phyloP scores from a whole-genome alignment of 1,284 basidiomycete species.

The Leucoagaricus sp. region DNA sequence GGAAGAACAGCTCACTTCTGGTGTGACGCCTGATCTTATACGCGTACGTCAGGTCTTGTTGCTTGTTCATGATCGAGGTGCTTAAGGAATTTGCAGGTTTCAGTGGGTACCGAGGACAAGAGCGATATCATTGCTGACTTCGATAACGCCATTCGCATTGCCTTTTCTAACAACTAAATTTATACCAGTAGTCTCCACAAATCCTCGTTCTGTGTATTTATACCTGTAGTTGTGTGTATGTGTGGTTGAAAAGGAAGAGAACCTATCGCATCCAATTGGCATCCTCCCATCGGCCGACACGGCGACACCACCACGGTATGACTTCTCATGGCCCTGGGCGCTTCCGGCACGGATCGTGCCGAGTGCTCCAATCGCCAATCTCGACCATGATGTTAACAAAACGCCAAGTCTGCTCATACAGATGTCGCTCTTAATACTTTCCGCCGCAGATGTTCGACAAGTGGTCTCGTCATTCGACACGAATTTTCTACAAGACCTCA shows the following conservation, averaged over 20 bases:
- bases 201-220: not conserved
- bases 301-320: too few species aligned
- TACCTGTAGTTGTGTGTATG: too few species aligned
- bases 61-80: not conserved
- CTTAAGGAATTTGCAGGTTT: conserved; percentile 22
- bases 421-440: conserved; percentile 55
- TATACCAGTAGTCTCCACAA: not conserved
- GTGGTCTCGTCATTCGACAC: conserved; percentile 43
- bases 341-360: too few species aligned
- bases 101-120: conserved; percentile 84
- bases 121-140: conserved; percentile 88
- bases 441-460: conserved; percentile 48
- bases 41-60: conserved; percentile 31
- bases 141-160: conserved; percentile 54
- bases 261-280: too few species aligned
- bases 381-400: not conserved
- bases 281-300: too few species aligned
- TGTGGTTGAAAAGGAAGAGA: too few species aligned
- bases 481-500: conserved; percentile 49
- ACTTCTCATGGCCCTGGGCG: too few species aligned
- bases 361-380: not conserved
- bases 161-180: conserved; percentile 18
- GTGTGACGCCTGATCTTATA: conserved; percentile 82
- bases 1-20: conserved; percentile 69
- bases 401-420: not conserved